phyloP scores from a whole-genome alignment of 805 yeast species.

The Monosporozyma aerobia region DNA sequence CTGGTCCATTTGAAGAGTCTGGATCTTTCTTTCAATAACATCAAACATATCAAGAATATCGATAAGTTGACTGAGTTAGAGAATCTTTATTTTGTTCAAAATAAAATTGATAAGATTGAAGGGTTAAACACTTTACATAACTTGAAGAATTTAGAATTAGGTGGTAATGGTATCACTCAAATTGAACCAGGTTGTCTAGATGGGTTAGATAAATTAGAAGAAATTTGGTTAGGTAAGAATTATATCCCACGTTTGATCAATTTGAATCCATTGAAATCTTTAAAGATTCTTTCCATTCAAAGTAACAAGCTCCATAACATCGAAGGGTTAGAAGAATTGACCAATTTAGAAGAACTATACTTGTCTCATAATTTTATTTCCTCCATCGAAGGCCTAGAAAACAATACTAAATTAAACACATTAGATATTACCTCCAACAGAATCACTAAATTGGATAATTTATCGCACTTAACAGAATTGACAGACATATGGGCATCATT shows the following conservation, averaged over 20 bases:
- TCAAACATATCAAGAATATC: slow-evolving; percentile 74
- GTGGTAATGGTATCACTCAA: slow-evolving; percentile 68
- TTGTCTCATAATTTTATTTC: slow-evolving; percentile 75
- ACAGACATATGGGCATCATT: slow-evolving; percentile 93
- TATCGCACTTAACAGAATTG: slow-evolving; percentile 55
- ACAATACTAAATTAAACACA: slow-evolving; percentile 54
- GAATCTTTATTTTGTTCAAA: slow-evolving; percentile 79
- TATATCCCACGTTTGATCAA: slow-evolving; percentile 57
- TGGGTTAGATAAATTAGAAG: slow-evolving; percentile 47
- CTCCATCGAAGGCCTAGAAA: slow-evolving; percentile 69
- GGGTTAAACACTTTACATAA: slow-evolving; percentile 48
- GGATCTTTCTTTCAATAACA: slow-evolving; percentile 85
- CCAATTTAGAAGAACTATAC: slow-evolving; percentile 74
- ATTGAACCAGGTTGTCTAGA: slow-evolving; percentile 36
- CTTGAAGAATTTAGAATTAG: slow-evolving; percentile 70
- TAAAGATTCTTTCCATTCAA: slow-evolving; percentile 78
- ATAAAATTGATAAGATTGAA: slow-evolving; percentile 66
- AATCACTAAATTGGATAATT: slow-evolving; percentile 50
- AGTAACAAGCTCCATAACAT: slow-evolving; percentile 69
- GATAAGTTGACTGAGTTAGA: slow-evolving; percentile 52
- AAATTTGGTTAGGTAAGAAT: slow-evolving; percentile 92
- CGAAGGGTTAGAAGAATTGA: slow-evolving; percentile 70
- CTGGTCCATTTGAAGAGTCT: slow-evolving; percentile 48
- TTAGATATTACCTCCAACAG: slow-evolving; percentile 77
- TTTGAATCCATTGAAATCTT: slow-evolving; percentile 46